Base-by-base conservation (phyloP, 169 alveolate species). In the Sarcocystis neurona region DNA sequence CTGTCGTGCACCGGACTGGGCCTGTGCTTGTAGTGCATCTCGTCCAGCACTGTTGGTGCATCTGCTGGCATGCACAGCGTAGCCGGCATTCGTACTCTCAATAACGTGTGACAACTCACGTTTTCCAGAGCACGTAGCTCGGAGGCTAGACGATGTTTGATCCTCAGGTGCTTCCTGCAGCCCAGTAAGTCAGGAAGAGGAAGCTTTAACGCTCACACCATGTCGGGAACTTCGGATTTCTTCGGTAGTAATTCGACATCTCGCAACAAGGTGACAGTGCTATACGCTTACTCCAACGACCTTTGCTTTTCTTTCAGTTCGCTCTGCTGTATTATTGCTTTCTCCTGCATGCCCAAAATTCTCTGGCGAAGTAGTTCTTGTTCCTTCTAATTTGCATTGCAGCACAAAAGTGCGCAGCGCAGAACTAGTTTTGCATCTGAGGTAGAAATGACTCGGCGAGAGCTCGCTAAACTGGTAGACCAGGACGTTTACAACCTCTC, bases 221-320 rank as follows among this genome's bases (percentile, higher is more conserved):
- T 66, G 41, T 18, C 78, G 39, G 43, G 34, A 12, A 15, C 39
- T 15, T 66, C 41, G 18, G 39, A 20, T 66, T 32, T 8, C 78
- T n/a, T 32, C 39, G 27, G 78, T n/a, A 20, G 39, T 66, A 10
- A 15, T 15, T 66, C 18, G 39, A 66, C 18, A 15, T 8, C 39
- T 66, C 18, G 41, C 27, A 12, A 12, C 63, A 53, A 20, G 20
- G 63, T 53, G 20, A 23, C 10, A 37, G 32, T n/a, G 8, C 39
- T 63, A 8, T 23, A 0, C 53, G 34, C 91, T 10, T 43, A 89
- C 93, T 87, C 91, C 46, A 87, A 23, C 63, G 84, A 63, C 2
- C 91, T 74, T 6, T 72, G 91, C 56, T 84, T 82, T 2, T 80
- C 93, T 39, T 77, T 89, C 72, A 84, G 74, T 43, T 89, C 90